phyloP scores from a whole-genome alignment of 108 stramenopile species.

The Nitzschia putrida region DNA sequence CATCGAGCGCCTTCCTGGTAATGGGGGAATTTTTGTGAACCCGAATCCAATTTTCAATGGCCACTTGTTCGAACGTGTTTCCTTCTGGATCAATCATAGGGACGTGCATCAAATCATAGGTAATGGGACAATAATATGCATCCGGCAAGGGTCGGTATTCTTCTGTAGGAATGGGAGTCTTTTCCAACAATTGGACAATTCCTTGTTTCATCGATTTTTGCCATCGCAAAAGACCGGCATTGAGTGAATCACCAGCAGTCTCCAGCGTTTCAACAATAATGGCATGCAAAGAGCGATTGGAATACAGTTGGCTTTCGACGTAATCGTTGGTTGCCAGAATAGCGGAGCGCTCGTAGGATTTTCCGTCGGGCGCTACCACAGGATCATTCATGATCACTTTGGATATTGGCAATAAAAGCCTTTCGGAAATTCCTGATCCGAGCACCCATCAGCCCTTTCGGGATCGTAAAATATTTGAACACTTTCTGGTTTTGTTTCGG shows the following conservation, averaged over 20 bases:
- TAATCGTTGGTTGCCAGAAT: constrained; percentile 1
- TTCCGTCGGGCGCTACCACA: constrained; percentile 52
- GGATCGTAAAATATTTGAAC: not conserved
- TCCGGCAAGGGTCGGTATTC: constrained; percentile 5
- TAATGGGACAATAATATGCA: constrained; percentile 37
- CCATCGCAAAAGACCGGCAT: not conserved
- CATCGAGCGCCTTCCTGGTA: constrained; percentile 5
- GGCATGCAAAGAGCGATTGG: constrained; percentile 22
- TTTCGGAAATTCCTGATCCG: constrained; percentile 1
- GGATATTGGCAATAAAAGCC: constrained; percentile 45
- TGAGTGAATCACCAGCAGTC: not conserved
- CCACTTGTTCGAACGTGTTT: constrained; percentile 30
- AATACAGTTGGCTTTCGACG: constrained; percentile 6
- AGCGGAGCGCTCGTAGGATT: constrained; percentile 48
- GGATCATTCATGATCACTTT: constrained; percentile 51
- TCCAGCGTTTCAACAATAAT: constrained; percentile 16
- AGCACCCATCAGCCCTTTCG: too few species aligned
- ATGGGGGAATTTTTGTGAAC: constrained; percentile 8
- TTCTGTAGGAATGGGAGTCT: not conserved
- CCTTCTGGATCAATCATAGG: constrained; percentile 34
- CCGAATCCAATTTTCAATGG: constrained; percentile 30
- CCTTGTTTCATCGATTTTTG: not conserved
- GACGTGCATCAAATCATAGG: constrained; percentile 16
- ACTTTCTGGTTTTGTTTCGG: not conserved
- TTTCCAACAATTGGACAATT: constrained; percentile 1